Evolutionary conservation across 192 early-diverging fungal species (phyloP).

Genomic region (Mortierella claussenii): DNA sequence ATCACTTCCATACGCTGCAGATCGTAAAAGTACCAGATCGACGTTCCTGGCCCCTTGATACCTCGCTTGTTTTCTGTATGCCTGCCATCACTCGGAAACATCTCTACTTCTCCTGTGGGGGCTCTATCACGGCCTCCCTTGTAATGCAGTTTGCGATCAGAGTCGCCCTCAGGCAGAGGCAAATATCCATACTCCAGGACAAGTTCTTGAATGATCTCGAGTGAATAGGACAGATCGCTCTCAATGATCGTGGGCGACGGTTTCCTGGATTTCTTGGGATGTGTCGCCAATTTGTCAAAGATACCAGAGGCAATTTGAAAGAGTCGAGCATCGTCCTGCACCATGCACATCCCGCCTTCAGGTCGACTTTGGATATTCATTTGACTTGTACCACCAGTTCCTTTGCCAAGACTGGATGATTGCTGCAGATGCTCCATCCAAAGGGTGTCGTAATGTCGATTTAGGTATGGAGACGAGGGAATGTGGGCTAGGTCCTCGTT

Average conservation of each 20-base stretch:
- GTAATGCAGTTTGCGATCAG: constrained; percentile 29
- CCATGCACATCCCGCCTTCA: constrained; percentile 5
- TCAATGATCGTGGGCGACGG: constrained; percentile 21
- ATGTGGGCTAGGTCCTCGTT: neutral
- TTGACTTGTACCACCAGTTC: neutral
- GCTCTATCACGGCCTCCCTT: constrained; percentile 24
- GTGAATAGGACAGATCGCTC: constrained; percentile 8
- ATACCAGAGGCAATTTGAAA: constrained; percentile 41
- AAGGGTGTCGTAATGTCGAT: constrained; percentile 3
- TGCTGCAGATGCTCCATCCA: constrained; percentile 40
- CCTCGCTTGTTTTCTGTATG: constrained; percentile 23
- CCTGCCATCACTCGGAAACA: constrained; percentile 38
- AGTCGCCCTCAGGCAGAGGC: constrained; percentile 44
- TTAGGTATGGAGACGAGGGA: constrained; percentile 34
- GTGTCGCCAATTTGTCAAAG: constrained; percentile 32
- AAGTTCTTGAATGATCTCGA: constrained; percentile 3
- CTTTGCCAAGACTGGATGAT: neutral
- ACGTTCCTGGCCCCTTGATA: constrained; percentile 23
- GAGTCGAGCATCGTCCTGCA: constrained; percentile 42
- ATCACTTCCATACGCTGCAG: constrained; percentile 35
- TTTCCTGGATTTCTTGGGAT: constrained; percentile 15
- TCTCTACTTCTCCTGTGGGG: constrained; percentile 1
- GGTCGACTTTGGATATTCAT: neutral
- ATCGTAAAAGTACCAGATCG: constrained; percentile 49
- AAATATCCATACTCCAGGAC: constrained; percentile 42